Evolutionary conservation across 2,329 filamentous ascomycete genomes (phyloP).

Genomic region (Ceratocystis colombiana): DNA sequence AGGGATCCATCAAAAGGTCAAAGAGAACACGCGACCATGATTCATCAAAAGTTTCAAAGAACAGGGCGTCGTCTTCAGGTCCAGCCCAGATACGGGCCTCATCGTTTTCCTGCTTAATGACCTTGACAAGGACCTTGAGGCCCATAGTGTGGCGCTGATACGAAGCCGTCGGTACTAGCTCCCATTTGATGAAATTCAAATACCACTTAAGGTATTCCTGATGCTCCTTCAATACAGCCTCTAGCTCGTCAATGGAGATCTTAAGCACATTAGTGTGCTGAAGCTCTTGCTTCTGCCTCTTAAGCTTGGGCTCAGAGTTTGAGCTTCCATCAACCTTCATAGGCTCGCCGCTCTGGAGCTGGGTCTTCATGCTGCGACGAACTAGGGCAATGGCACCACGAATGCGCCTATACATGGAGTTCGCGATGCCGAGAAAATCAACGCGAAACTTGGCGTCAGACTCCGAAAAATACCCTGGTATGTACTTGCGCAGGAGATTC

Average conservation of each 20-base stretch:
- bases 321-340: conserved; percentile 32
- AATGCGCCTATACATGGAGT: conserved; percentile 66
- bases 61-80: conserved; percentile 34
- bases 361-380: conserved; percentile 36
- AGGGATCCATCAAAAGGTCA: conserved; percentile 78
- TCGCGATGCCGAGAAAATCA: conserved; percentile 63
- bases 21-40: conserved; percentile 55
- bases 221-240: conserved; percentile 41
- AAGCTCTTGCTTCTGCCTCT: conserved; percentile 30
- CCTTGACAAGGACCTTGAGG: conserved; percentile 56
- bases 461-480: conserved; percentile 68
- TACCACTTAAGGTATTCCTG: conserved; percentile 65
- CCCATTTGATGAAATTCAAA: conserved; percentile 56
- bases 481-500: conserved; percentile 50
- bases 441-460: conserved; percentile 78
- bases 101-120: conserved; percentile 62
- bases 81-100: conserved; percentile 36
- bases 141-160: conserved; percentile 84
- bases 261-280: conserved; percentile 36
- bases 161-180: conserved; percentile 70
- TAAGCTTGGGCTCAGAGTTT: conserved; percentile 22
- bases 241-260: conserved; percentile 34
- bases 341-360: conserved; percentile 32
- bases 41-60: conserved; percentile 38
- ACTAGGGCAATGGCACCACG: conserved; percentile 54